A percentile compares a stretch with the other conserved stretches of the same genome.
phyloP scores from a whole-genome alignment of 2,329 filamentous ascomycete species.

The Myriosclerotinia duriaeana region DNA sequence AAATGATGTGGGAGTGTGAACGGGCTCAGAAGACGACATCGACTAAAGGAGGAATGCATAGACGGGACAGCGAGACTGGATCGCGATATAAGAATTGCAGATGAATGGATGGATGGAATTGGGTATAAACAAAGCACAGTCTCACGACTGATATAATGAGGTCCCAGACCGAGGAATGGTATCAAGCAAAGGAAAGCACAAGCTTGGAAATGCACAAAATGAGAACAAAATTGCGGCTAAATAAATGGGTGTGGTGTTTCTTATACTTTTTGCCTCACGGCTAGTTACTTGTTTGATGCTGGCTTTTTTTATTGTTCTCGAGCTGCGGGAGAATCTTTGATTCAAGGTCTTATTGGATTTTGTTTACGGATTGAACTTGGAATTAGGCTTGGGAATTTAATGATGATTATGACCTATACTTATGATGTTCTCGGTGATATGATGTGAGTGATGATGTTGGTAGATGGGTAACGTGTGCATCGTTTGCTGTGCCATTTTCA shows the following conservation, averaged over 20 bases:
- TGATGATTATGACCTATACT: neutral
- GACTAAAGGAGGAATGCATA: neutral
- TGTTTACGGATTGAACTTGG: neutral
- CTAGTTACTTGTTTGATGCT: conserved; percentile 26
- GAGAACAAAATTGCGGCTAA: conserved; percentile 28
- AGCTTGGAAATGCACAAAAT: conserved; percentile 22
- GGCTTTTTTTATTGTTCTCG: neutral
- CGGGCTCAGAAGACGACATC: neutral
- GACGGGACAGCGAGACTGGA: neutral
- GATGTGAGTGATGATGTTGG: neutral
- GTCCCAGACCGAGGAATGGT: neutral
- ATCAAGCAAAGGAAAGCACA: neutral
- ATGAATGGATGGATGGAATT: neutral
- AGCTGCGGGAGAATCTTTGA: conserved; percentile 1
- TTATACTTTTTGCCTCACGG: conserved; percentile 38
- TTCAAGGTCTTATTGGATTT: conserved; percentile 6
- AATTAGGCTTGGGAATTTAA: neutral
- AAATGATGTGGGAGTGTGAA: neutral
- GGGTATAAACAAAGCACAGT: neutral
- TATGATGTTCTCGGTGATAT: neutral
- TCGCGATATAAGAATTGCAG: neutral
- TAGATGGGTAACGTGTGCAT: neutral
- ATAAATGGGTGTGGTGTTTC: conserved; percentile 1
- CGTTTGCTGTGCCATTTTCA: neutral
- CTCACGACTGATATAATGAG: neutral